phyloP scores from a whole-genome alignment of 371 early-diverging fungal species.

The Mucor irregularis region DNA sequence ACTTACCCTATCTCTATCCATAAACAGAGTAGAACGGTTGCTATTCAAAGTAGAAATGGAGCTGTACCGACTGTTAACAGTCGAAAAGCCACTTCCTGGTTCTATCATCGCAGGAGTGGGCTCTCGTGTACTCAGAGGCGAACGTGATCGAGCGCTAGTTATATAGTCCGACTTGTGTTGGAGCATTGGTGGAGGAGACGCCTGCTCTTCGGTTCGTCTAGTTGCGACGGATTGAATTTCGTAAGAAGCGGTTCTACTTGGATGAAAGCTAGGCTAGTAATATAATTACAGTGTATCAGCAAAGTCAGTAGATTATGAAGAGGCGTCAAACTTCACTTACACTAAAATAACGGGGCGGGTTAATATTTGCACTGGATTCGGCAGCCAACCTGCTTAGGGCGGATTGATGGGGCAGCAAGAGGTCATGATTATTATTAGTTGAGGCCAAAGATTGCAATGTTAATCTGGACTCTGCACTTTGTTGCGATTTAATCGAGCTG shows the following conservation, averaged over 20 bases:
- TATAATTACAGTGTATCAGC: neutral
- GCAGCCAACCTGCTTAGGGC: conserved; percentile 1
- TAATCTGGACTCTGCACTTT: conserved; percentile 12
- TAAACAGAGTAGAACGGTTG: neutral
- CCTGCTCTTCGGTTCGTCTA: neutral
- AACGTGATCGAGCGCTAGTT: conserved; percentile 7
- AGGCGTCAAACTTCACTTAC: conserved; percentile 4
- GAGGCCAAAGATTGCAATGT: conserved; percentile 8
- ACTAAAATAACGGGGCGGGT: conserved; percentile 3
- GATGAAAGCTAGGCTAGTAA: conserved; percentile 21
- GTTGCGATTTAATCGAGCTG: conserved; percentile 16
- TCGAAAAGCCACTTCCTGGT: conserved; percentile 11
- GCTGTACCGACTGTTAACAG: conserved; percentile 13
- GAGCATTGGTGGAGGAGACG: too few species aligned
- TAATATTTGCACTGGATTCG: neutral
- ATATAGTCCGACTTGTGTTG: too few species aligned
- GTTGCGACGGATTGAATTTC: conserved; percentile 15
- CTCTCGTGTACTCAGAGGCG: conserved; percentile 3
- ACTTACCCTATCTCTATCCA: neutral
- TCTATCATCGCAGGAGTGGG: conserved; percentile 19
- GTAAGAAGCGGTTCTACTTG: conserved; percentile 15
- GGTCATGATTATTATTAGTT: neutral
- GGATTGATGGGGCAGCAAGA: neutral
- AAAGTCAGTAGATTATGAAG: neutral
- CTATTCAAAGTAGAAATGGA: conserved; percentile 13